These are phyloP conservation scores for Ophiostoma pallidulum DNA, from an alignment of 2,329 filamentous ascomycete species.

Conservation along the genomic window DNA sequence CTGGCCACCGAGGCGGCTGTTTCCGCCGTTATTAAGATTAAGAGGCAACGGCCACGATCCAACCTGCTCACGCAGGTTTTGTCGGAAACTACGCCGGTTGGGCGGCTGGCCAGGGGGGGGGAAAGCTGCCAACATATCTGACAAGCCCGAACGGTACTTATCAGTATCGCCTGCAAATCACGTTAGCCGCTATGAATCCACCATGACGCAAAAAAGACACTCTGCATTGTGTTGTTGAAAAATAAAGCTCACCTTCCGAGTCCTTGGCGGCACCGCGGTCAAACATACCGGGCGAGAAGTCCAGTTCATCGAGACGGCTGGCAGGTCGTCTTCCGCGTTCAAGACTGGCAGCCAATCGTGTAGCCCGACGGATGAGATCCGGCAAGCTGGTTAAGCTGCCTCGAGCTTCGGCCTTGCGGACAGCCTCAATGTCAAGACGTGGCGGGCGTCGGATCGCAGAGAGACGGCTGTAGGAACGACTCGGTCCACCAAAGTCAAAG, in stretches of 20 bases:
- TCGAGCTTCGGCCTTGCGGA: constrained; percentile 69
- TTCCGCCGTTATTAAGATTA: constrained; percentile 17
- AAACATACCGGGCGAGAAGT: constrained; percentile 37
- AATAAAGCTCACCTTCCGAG: constrained; percentile 26
- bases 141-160: constrained; percentile 44
- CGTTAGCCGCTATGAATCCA: too few species aligned
- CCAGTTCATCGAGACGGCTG: constrained; percentile 47
- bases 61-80: constrained; percentile 39
- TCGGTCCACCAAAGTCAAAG: not conserved
- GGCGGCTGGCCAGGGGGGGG: constrained; percentile 51
- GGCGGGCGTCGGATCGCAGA: constrained; percentile 58
- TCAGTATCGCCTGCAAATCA: constrained; percentile 31
- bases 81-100: constrained; percentile 30
- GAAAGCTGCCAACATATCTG: constrained; percentile 57
- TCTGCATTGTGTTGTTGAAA: too few species aligned
- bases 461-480: constrained; percentile 34
- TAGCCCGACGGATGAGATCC: constrained; percentile 83
- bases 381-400: constrained; percentile 87
- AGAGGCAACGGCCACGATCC: constrained; percentile 42
- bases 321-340: constrained; percentile 65
- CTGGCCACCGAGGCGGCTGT: constrained; percentile 13
- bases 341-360: constrained; percentile 74
- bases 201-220: too few species aligned
- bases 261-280: constrained; percentile 29
- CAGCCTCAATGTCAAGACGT: constrained; percentile 70